phyloP scores from a whole-genome alignment of 331 rosid genomes.

The Prunus yedoensis region DNA sequence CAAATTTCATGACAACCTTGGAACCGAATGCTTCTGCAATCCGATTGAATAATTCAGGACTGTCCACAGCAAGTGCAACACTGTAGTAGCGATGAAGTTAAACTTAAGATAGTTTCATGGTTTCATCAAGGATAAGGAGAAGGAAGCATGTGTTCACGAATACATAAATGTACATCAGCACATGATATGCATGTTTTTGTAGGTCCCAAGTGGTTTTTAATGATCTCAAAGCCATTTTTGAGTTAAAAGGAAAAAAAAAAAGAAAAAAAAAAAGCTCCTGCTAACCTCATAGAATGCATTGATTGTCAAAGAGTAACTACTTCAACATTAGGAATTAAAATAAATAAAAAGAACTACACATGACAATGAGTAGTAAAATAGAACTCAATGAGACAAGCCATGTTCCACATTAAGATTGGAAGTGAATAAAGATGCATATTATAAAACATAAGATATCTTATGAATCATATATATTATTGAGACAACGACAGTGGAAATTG shows the following conservation, averaged over 20 bases:
- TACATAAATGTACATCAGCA: background rate
- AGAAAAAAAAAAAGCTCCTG: background rate
- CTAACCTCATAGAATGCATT: background rate
- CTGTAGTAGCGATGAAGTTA: conserved; percentile 42
- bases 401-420: background rate
- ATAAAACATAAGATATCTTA: background rate
- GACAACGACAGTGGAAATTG: background rate
- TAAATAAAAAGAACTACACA: background rate
- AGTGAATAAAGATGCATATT: background rate
- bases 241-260: background rate
- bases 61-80: conserved; percentile 84
- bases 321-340: background rate
- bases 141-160: conserved; percentile 22
- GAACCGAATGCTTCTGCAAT: conserved; percentile 57
- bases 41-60: conserved; percentile 72
- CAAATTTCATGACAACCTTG: conserved; percentile 57
- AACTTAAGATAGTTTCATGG: conserved; percentile 16
- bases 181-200: background rate
- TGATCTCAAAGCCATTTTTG: background rate
- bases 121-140: conserved; percentile 18
- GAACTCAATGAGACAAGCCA: background rate
- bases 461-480: background rate
- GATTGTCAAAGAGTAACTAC: background rate
- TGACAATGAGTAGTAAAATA: background rate
- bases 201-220: conserved; percentile 1